These are phyloP conservation scores for Ascochyta clinopodiicola DNA, from an alignment of 2,329 filamentous ascomycete species.

Conservation along the genomic window DNA sequence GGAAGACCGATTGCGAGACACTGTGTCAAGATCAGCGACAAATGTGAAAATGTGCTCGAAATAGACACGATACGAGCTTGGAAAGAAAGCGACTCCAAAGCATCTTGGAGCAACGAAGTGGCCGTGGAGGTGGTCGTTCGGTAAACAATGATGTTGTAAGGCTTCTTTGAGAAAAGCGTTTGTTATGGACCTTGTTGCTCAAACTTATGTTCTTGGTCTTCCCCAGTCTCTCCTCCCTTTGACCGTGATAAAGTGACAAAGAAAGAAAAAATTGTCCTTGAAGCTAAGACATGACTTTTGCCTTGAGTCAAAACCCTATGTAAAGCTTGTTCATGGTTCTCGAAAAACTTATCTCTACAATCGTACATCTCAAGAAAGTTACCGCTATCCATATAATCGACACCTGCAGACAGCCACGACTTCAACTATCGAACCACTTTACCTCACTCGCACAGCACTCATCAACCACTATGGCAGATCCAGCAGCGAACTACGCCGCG, in stretches of 20 bases:
- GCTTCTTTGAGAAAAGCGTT: background rate
- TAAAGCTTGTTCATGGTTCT: too few species aligned
- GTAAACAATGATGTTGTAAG: conserved; percentile 13
- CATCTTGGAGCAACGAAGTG: conserved; percentile 74
- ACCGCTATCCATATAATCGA: background rate
- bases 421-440: too few species aligned
- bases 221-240: background rate
- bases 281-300: background rate
- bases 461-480: background rate
- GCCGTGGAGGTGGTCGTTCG: conserved; percentile 43
- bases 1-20: conserved; percentile 71
- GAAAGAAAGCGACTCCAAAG: conserved; percentile 72
- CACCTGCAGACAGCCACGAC: too few species aligned
- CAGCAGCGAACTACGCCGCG: background rate
- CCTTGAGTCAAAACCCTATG: background rate
- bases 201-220: too few species aligned
- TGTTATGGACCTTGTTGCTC: background rate
- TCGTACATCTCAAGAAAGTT: too few species aligned
- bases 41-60: conserved; percentile 69
- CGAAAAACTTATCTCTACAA: too few species aligned
- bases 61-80: conserved; percentile 81
- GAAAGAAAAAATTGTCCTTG: background rate
- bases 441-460: background rate
- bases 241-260: background rate
- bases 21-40: conserved; percentile 66